Evolutionary conservation across 2,329 filamentous ascomycete genomes (phyloP).

Genomic region (Neurospora sp.): DNA sequence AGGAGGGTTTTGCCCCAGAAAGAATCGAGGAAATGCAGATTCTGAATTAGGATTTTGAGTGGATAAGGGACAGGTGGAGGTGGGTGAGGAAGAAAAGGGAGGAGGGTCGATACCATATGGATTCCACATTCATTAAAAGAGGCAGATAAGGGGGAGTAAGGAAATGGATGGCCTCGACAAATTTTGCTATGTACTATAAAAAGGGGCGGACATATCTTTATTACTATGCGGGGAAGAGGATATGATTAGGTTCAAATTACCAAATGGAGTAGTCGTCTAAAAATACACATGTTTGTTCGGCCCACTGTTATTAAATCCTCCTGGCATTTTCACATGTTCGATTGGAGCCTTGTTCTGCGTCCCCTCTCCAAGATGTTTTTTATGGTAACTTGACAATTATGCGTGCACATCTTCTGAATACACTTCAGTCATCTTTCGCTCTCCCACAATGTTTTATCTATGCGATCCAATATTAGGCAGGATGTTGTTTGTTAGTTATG

Average conservation of each 20-base stretch:
- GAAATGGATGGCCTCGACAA: not conserved
- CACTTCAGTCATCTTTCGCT: not conserved
- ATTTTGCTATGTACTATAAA: not conserved
- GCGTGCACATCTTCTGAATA: not conserved
- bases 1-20: constrained; percentile 60
- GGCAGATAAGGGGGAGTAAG: not conserved
- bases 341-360: not conserved
- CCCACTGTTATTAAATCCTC: not conserved
- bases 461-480: not conserved
- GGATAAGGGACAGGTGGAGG: not conserved
- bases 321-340: not conserved
- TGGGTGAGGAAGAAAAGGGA: not conserved
- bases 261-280: not conserved
- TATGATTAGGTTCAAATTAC: not conserved
- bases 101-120: not conserved
- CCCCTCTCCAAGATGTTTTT: not conserved
- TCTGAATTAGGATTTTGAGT: constrained; percentile 24
- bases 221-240: not conserved
- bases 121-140: not conserved
- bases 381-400: not conserved
- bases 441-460: not conserved
- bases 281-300: not conserved
- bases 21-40: constrained; percentile 59
- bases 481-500: not conserved
- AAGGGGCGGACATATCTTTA: not conserved